These are phyloP conservation scores for Narthecium ossifragum DNA, from an alignment of 106 monocot species.

Conservation along the genomic window DNA sequence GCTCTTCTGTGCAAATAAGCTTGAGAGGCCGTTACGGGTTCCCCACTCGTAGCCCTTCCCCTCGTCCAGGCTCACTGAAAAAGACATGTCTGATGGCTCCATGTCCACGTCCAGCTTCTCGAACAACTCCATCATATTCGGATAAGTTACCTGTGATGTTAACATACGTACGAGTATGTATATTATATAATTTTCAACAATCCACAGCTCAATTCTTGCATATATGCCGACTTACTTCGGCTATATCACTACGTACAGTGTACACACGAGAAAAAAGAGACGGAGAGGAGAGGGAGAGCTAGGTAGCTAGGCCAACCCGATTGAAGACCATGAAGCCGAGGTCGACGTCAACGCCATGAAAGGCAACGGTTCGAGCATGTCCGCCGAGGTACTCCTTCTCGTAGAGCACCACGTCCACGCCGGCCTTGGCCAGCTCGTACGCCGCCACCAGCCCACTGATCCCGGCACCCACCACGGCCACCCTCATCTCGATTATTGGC, in stretches of 20 bases:
- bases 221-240: too few relatives aligned
- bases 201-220: too few relatives aligned
- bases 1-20: conserved; percentile 77
- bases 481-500: conserved; percentile 59
- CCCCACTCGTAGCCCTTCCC: conserved; percentile 88
- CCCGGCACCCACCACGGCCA: conserved; percentile 69
- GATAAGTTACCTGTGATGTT: conserved; percentile 74
- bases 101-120: conserved; percentile 69
- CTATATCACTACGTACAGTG: too few relatives aligned
- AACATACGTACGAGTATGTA: neutral
- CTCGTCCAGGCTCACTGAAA: conserved; percentile 69
- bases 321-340: conserved; percentile 92
- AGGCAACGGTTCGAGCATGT: conserved; percentile 52
- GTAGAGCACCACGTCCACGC: conserved; percentile 61
- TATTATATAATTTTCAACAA: neutral
- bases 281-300: neutral
- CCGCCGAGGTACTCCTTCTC: conserved; percentile 71
- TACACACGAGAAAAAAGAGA: neutral
- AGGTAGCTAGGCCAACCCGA: conserved; percentile 24
- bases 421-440: conserved; percentile 36
- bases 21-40: conserved; percentile 57
- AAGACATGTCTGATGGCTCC: conserved; percentile 88
- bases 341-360: conserved; percentile 57
- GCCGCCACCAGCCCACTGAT: conserved; percentile 62
- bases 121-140: conserved; percentile 84